These are phyloP conservation scores for Thecamonas trahens DNA, from an alignment of 78 protist species.

Conservation along the genomic window DNA sequence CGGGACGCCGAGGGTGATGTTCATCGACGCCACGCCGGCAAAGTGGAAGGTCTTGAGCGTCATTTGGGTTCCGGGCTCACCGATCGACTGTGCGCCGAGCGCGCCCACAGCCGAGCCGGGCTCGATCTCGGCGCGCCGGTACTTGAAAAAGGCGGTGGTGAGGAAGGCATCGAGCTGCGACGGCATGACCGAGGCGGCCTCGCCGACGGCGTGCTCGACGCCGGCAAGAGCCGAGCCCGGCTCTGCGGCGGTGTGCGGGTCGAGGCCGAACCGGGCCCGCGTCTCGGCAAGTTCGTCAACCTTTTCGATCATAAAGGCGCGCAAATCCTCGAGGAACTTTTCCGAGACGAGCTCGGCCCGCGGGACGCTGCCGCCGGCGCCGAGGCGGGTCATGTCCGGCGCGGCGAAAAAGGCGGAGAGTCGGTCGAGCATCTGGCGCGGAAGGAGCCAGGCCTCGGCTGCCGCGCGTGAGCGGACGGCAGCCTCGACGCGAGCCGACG, in stretches of 20 bases:
- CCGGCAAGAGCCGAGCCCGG: too few species aligned
- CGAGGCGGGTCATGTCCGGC: too few species aligned
- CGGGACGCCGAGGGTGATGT: conserved; percentile 89
- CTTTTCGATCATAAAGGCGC: conserved; percentile 14
- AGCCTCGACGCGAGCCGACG: conserved; percentile 5
- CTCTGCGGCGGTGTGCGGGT: not conserved
- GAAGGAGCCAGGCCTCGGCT: conserved; percentile 14
- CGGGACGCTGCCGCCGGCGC: too few species aligned
- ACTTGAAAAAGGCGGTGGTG: not conserved
- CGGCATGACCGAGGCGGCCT: not conserved
- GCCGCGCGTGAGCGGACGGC: conserved; percentile 1
- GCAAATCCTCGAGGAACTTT: conserved; percentile 26
- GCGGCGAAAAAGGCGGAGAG: not conserved
- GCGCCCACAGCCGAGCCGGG: conserved; percentile 99
- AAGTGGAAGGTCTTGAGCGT: conserved; percentile 99
- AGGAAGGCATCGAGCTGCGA: not conserved
- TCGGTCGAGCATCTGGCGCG: conserved; percentile 7
- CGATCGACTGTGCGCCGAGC: conserved; percentile 92
- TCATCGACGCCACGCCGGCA: conserved; percentile 97
- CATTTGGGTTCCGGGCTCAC: conserved; percentile 99
- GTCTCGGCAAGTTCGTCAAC: conserved; percentile 9
- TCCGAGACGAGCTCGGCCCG: too few species aligned
- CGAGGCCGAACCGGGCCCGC: conserved; percentile 13
- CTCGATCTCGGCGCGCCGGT: conserved; percentile 36
- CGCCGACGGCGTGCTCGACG: conserved; percentile 1